Evolutionary conservation across 73 alveolate species (phyloP), one percentile per base, ranked within the genome.

Genomic region (Symbiodinium pilosum): DNA sequence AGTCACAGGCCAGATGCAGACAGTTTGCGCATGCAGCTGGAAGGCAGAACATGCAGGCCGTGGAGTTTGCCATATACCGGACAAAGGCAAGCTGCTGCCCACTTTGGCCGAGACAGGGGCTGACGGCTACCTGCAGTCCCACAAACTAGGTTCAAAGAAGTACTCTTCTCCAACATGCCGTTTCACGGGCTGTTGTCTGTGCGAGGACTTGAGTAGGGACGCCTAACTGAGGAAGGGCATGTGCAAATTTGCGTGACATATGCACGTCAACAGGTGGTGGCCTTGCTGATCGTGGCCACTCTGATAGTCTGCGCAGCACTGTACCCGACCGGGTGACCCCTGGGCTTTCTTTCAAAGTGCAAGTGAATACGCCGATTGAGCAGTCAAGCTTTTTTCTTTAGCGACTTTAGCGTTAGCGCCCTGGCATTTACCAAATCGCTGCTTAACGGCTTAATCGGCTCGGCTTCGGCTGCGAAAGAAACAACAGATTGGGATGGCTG

Each of bases 271-370:
- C 38, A 91, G 97, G 97, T 91, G 42, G 81, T 91, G 88, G 88
- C 97, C 16, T 43, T 69, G 40, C 56, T 91, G 42, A 86, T 91
- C 42, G 87, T 68, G 5, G 71, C 38, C 83, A 91, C 97, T 9
- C 73, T 56, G 12, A n/a, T 34, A 18, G 97, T 91, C 7, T 91
- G 97, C 20, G 97, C 97, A 7, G 87, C 89, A 11, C 75, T 91
- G 42, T 91, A 91, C 34, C 97, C 97, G 24, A 91, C 97, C 20
- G 97, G 97, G 97, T 91, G 97, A 41, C 89, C 42, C 20, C 18
- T 71, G 20, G 2, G 39, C 18, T 28, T 41, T 28, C 39, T 71
- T 71, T 21, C 38, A 71, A 36, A 21, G 38, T 71, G 43, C 38
- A 21, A 21, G 12, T 71, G 32, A 30, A 36, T 21, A 12, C 71